Percentiles rank a stretch among this genome's conserved stretches.
Evolutionary conservation across 345 rosid genomes (phyloP).

Genomic region (Toxicodendron radicans): DNA sequence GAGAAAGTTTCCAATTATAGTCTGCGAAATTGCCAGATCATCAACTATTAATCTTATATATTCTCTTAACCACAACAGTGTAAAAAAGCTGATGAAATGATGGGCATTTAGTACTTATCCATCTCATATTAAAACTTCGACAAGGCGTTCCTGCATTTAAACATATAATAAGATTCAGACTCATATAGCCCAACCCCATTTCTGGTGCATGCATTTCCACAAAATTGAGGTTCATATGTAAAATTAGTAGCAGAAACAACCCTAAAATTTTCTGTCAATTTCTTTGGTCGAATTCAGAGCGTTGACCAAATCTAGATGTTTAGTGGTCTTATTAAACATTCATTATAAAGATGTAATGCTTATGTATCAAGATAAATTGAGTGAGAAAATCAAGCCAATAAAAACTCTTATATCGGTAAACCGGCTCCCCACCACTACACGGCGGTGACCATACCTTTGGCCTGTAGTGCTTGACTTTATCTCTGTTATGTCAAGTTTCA

Average conservation of each 20-base stretch:
- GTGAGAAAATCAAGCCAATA: no score
- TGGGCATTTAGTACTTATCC: no score
- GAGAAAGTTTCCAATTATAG: neutral
- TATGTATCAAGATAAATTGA: neutral
- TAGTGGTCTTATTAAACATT: neutral
- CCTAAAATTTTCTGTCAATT: no score
- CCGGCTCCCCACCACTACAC: neutral
- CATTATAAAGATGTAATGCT: neutral
- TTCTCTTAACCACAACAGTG: no score
- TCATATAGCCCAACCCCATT: no score
- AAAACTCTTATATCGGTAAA: neutral
- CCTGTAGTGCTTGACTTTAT: slow-evolving; percentile 16
- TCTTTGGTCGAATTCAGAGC: neutral
- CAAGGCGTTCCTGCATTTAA: no score
- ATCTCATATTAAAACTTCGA: no score
- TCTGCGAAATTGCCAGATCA: neutral
- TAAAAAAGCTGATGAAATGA: no score
- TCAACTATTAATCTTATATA: neutral
- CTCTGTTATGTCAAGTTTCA: neutral
- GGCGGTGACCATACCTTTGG: slow-evolving; percentile 12
- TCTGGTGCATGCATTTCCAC: no score
- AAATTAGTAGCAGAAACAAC: no score
- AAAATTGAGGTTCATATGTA: no score
- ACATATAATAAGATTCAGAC: no score
- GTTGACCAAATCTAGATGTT: neutral